These are phyloP conservation scores for Parafenestella ontariensis DNA, from an alignment of 2,329 filamentous ascomycete species.

Conservation along the genomic window DNA sequence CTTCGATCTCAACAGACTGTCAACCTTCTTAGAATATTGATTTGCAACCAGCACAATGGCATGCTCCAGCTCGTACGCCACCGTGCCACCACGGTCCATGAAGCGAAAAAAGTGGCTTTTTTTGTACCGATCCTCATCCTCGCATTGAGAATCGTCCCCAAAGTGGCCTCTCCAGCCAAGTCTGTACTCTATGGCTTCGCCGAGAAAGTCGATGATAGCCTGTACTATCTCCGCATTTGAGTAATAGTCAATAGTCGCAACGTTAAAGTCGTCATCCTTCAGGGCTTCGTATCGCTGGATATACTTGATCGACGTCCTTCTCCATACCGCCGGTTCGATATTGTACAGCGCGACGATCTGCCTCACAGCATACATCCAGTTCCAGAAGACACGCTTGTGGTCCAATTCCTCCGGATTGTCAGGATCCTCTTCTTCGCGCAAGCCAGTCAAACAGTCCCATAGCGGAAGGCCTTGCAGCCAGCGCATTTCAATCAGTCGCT, in stretches of 20 bases:
- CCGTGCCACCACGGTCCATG: too few species aligned
- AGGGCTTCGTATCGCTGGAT: not conserved
- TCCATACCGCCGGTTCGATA: not conserved
- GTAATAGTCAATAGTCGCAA: not conserved
- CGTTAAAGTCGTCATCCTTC: not conserved
- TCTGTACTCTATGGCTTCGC: not conserved
- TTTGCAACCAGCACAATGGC: not conserved
- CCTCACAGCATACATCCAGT: constrained; percentile 7
- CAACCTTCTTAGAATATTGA: not conserved
- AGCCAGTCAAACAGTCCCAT: constrained; percentile 5
- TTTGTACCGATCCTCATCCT: too few species aligned
- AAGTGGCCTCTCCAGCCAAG: not conserved
- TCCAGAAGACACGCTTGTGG: not conserved
- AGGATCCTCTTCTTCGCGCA: not conserved
- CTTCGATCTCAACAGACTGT: not conserved
- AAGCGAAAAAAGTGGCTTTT: too few species aligned
- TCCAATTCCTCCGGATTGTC: too few species aligned
- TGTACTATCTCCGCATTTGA: constrained; percentile 2
- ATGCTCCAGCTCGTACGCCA: not conserved
- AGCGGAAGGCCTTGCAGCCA: constrained; percentile 8
- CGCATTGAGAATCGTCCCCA: not conserved
- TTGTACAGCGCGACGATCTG: constrained; percentile 7
- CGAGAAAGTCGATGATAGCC: not conserved
- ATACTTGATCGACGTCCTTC: not conserved
- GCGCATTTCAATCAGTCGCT: constrained; percentile 2